Evolutionary conservation across 2,329 filamentous ascomycete genomes (phyloP), one percentile per base, ranked within the genome.

Genomic region (Stagonosporopsis vannaccii): DNA sequence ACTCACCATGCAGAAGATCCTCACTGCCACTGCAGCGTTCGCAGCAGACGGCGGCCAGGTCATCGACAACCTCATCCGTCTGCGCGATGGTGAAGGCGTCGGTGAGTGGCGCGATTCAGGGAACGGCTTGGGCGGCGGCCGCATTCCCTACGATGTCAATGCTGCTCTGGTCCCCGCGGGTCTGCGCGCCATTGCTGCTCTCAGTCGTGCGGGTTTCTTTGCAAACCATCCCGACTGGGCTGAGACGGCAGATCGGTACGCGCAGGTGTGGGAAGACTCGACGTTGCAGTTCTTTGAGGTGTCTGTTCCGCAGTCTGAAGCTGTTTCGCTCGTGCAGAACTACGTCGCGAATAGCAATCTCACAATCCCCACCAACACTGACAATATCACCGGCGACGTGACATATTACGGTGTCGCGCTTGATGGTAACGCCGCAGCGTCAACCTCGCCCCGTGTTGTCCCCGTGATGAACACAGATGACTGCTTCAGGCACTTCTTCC

Each of bases 131-230:
- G 87, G 84, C 1, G 85, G 85, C 30, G 86, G 85, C 2, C 79
- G 83, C 0, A 84, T 87, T n/a, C 86, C 87, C 0, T 89, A 86
- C 65, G 82, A 88, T 58, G 86, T 89, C 22, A 89, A 89, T 63
- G 84, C 84, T 0, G 86, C 84, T 0, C 76, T 89, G 0, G 84
- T 83, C 0, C 87, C 87, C 0, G 86, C 87, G 2, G 85, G 84
- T 2, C 77, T 89, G 0, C 79, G 83, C 11, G 81, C 85, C 2
- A 87, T 89, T 33, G 80, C 82, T 2, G 76, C 78, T 0, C 74
- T 89, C 1, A 76, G 84, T 2, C 70, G 71, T 0, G 73, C 77
- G 0, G 82, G 81, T 1, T 79, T 87, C 60, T 87, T 84, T 58
- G 73, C 82, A 0, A 68, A 78, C 2, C 78, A 82, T 50, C 61